Evolutionary conservation across 306 rosid genomes (phyloP).

Genomic region (Benincasa hispida): DNA sequence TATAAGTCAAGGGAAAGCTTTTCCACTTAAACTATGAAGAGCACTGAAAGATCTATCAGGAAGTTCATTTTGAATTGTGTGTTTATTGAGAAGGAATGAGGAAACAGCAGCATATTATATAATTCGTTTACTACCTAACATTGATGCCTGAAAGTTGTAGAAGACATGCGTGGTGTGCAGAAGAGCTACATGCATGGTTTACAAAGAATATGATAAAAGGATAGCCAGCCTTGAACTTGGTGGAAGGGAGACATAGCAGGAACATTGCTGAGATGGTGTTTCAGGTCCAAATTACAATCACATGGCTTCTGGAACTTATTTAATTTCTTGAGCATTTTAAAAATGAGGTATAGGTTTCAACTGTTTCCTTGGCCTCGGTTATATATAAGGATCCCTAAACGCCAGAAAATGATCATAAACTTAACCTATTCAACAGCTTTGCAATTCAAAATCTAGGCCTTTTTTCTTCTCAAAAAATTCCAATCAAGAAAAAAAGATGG

Average conservation of each 20-base stretch:
- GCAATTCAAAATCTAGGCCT: not conserved
- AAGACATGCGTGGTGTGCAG: not conserved
- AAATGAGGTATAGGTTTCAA: not conserved
- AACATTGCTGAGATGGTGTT: conserved; percentile 10
- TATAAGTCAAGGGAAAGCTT: not conserved
- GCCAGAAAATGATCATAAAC: not conserved
- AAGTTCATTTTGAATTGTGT: not conserved
- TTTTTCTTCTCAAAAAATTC: not conserved
- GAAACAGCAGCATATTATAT: not conserved
- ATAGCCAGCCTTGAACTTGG: not conserved
- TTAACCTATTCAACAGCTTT: not conserved
- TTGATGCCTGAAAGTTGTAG: not conserved
- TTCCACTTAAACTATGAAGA: not conserved
- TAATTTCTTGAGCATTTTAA: not conserved
- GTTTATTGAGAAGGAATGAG: not conserved
- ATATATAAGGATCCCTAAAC: not conserved
- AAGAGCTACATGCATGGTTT: not conserved
- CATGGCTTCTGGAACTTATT: not conserved
- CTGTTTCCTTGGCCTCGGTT: not conserved
- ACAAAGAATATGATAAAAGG: not conserved
- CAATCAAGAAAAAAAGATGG: conserved; percentile 7
- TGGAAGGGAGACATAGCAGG: conserved; percentile 18
- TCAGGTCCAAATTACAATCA: conserved; percentile 4
- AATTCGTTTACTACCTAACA: not conserved
- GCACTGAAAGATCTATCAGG: not conserved